Conservation (phyloP, 805 yeast genomes). For the Danielia oregonensis region DNA sequence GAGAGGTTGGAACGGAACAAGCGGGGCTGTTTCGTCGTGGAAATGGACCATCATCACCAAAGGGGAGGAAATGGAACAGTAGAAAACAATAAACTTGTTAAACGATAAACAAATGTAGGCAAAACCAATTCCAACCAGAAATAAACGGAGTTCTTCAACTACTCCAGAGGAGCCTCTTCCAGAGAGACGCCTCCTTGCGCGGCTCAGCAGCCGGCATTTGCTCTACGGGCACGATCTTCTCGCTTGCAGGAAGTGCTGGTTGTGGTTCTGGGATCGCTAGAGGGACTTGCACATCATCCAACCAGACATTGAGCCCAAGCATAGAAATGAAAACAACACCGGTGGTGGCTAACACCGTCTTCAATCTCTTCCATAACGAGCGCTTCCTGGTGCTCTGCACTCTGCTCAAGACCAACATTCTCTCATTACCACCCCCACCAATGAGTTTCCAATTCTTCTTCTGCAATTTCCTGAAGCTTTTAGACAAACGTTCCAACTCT, state of each 20-base stretch:
- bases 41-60: slow-evolving; percentile 42
- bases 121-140: not conserved
- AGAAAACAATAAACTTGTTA: too few species aligned
- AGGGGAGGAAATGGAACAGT: not conserved
- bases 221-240: not conserved
- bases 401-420: slow-evolving; percentile 15
- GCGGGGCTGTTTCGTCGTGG: slow-evolving; percentile 70
- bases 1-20: slow-evolving; percentile 75
- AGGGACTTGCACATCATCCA: slow-evolving; percentile 9
- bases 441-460: slow-evolving; percentile 50
- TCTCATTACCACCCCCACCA: slow-evolving; percentile 39
- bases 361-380: slow-evolving; percentile 8
- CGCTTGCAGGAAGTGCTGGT: not conserved
- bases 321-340: slow-evolving; percentile 23
- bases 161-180: slow-evolving; percentile 11
- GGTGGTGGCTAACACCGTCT: slow-evolving; percentile 22
- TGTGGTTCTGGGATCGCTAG: too few species aligned
- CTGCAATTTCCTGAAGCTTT: slow-evolving; percentile 40
- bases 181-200: slow-evolving; percentile 1
- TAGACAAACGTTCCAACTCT: slow-evolving; percentile 32
- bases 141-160: too few species aligned
- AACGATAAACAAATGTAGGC: not conserved
- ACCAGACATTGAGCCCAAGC: slow-evolving; percentile 22
- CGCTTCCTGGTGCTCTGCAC: not conserved
- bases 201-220: not conserved